phyloP scores from a whole-genome alignment of 805 yeast genomes.

The Starmerella scarabaei region DNA sequence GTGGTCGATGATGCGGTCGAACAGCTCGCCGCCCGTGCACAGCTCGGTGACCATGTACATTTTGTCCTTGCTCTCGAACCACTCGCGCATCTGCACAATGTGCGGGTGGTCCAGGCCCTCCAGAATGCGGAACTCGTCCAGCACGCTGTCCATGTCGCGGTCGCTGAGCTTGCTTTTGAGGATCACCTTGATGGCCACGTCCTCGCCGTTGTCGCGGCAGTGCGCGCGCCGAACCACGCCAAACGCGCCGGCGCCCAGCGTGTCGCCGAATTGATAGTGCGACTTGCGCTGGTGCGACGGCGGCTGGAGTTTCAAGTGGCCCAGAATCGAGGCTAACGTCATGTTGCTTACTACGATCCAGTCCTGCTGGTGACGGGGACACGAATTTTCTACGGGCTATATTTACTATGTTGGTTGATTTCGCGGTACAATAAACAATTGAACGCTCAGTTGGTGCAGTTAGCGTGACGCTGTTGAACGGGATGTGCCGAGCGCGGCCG shows the following conservation, averaged over 20 bases:
- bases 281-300: conserved; percentile 51
- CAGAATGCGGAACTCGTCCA: conserved; percentile 63
- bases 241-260: conserved; percentile 89
- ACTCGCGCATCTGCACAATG: conserved; percentile 79
- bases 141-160: conserved; percentile 52
- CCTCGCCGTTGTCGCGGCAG: conserved; percentile 38
- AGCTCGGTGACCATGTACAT: conserved; percentile 87
- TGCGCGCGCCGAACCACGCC: conserved; percentile 82
- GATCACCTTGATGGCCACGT: conserved; percentile 83
- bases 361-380: too few species aligned
- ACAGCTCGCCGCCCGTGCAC: conserved; percentile 92
- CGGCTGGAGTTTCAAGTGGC: conserved; percentile 62
- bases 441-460: too few species aligned
- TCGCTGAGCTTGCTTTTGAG: conserved; percentile 74
- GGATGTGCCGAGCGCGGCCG: too few species aligned
- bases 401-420: too few species aligned
- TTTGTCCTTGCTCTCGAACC: conserved; percentile 88
- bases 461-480: too few species aligned
- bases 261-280: conserved; percentile 63
- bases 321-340: conserved; percentile 9
- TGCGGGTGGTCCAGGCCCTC: conserved; percentile 64
- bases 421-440: too few species aligned
- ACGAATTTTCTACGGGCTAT: too few species aligned
- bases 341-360: background rate
- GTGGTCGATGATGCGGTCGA: conserved; percentile 66